Evolutionary conservation across 2,329 filamentous ascomycete species (phyloP), one percentile per base, ranked within the genome.

Genomic region (Penicillium expansum): DNA sequence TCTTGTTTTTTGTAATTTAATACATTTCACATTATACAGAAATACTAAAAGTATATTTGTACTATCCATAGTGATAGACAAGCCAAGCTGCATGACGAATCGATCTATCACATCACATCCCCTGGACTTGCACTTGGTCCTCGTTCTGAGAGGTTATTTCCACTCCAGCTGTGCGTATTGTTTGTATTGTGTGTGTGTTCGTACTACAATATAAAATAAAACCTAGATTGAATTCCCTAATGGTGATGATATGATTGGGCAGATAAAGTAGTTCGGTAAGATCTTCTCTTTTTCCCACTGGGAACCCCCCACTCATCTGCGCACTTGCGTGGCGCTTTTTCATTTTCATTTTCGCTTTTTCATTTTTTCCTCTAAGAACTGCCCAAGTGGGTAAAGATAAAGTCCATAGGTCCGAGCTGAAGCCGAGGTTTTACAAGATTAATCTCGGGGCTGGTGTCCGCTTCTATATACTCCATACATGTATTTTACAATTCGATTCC

Each of bases 71-170:
- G 35, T 38, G 42, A 30, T 45, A 20, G 27, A 30, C 27, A 30
- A 20, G 14, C 27, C 27, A 20, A 30, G 14, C 48, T 39, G 20
- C 41, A 52, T 9, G 13, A 29, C 6, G 43, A 35, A 20, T 39
- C 18, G 41, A 56, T 56, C 32, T 33, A 52, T 52, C 53, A 51
- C 16, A 43, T 49, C 20, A 16, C 20, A 14, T n/a, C 24, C 24
- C 24, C 27, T 16, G 13, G 24, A 18, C 33, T 44, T 29, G 39
- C 33, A 22, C 14, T 32, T 13, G 20, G 7, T 24, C 24, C 24
- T 24, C 9, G 5, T 16, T 20, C 29, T 18, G 18, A 45, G 48
- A 47, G 32, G 48, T 32, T 39, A 52, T 39, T 56, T 52, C 20
- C 41, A 55, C 39, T n/a, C 16, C 44, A 53, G 27, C 49, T 48